Evolutionary conservation across 2,329 filamentous ascomycete species (phyloP), one percentile per base, ranked within the genome.

Genomic region (Aspergillus eucalypticola): DNA sequence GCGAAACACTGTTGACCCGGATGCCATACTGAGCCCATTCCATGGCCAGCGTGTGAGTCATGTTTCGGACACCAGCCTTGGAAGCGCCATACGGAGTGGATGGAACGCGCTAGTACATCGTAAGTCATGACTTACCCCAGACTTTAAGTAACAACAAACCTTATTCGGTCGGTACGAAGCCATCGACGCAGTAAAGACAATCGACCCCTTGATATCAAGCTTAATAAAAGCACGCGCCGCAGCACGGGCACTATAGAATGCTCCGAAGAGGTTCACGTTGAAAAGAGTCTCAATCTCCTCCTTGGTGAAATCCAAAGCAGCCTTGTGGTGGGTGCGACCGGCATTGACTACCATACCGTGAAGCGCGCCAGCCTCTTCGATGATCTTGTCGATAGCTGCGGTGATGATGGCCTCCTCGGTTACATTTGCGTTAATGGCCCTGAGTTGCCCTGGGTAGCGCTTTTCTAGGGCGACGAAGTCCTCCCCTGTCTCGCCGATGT

Each of bases 11-110:
- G 66, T 92, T 92, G 6, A 90, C 87, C 2, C 88, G 76, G 61
- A 92, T 89, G 1, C 89, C 88, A 68, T 87, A 82, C 2, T 79
- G 75, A 0, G 86, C 87, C 88, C 88, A 91, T 73, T 92, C 89
- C 0, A 86, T 88, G 0, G 88, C 88, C 8, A 91, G 55, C 0
- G 76, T 78, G 50, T 78, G 76, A 3, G 75, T 75, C 76, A 80
- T 78, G 60, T 80, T 79, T 11, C 76, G 70, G 1, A 81, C 68
- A 0, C 76, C 79, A 3, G 77, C 79, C 67, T 81, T 82, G 15
- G 73, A 75, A 2, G 78, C 78, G 6, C 78, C 78, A 51, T 81
- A 82, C 0, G 79, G 76, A 56, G 68, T 76, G 41, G 67, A 79
- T 56, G 68, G 78, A 61, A 70, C 64, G 10, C 64, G 60, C 64